Evolutionary conservation across 75 land plant genomes (phyloP), one percentile per base, ranked within the genome.

Genomic region (Pinus albicaulis): DNA sequence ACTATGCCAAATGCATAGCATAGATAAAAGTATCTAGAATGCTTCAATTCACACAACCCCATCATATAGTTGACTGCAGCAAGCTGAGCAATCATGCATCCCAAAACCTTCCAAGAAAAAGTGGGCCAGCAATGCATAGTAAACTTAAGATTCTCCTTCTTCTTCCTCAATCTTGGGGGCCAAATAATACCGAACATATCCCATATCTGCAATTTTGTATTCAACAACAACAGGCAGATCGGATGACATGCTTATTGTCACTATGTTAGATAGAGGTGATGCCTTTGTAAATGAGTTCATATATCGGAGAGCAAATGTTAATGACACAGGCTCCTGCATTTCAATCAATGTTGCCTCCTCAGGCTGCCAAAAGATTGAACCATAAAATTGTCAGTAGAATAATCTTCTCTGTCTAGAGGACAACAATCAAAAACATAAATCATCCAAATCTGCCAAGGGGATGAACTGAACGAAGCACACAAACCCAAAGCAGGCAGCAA

Each of bases 131-230:
- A 16, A 34, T 6, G 34, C 68, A 64, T 28, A 64, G 13, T n/a
- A 20, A 12, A 68, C n/a, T 23, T 68, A 68, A 7, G 71, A 55
- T 79, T 68, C 84, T 19, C 84, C 87, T 24, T 83, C 87, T 38
- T 75, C 76, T 58, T 85, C 87, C 71, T 85, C 87, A 34, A 85
- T 83, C 82, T 85, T 85, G 4, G 87, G 87, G 55, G 87, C 86
- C 52, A 85, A 57, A 72, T 85, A 85, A 58, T 77, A 85, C 22
- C 87, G 57, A 44, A 85, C 75, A 53, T 85, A 78, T 16, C 87
- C 87, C 86, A 85, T 85, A 2, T 85, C 86, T 41, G 81, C 87
- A 69, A 85, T 85, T 79, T 85, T 85, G 74, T 85, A 85, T 63
- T 85, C 87, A 17, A 85, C 87, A 74, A 85, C 87, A 20, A 85